Evolutionary conservation across 2,329 filamentous ascomycete species (phyloP).

Genomic region (Sarocladium strictum): DNA sequence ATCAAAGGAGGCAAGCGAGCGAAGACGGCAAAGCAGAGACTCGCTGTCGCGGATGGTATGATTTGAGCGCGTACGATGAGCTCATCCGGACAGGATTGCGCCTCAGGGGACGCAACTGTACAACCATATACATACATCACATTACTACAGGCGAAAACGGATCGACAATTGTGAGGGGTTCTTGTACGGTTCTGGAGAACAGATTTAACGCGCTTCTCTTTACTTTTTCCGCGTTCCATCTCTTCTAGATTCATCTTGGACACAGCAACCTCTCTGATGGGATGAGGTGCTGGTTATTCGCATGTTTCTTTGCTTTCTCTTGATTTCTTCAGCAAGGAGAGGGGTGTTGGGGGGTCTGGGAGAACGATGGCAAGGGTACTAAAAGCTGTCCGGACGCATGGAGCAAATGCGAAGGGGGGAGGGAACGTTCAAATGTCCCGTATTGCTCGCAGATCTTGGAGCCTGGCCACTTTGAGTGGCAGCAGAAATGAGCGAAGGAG

Average conservation of each 20-base stretch:
- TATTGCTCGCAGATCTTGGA: neutral
- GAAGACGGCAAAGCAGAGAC: conserved; percentile 62
- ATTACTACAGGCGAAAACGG: neutral
- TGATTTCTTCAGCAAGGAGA: too few relatives aligned
- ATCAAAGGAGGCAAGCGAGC: conserved; percentile 50
- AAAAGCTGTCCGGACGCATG: neutral
- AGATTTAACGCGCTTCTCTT: neutral
- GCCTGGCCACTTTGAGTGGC: conserved; percentile 13
- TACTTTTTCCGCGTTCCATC: neutral
- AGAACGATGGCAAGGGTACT: too few relatives aligned
- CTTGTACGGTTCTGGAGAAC: neutral
- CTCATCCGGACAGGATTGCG: neutral
- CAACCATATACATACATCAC: conserved; percentile 11
- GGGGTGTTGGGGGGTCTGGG: too few relatives aligned
- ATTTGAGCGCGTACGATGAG: too few relatives aligned
- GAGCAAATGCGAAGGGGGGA: neutral
- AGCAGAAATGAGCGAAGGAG: conserved; percentile 10
- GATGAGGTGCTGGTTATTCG: neutral
- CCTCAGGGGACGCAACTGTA: conserved; percentile 10
- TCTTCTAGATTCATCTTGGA: neutral
- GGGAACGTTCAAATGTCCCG: neutral
- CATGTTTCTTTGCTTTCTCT: too few relatives aligned
- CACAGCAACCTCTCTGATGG: neutral
- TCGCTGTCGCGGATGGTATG: conserved; percentile 60
- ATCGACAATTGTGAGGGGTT: neutral